These are phyloP conservation scores for Bocquillonia castaneifolia DNA, from an alignment of 441 rosid species.

Conservation along the genomic window DNA sequence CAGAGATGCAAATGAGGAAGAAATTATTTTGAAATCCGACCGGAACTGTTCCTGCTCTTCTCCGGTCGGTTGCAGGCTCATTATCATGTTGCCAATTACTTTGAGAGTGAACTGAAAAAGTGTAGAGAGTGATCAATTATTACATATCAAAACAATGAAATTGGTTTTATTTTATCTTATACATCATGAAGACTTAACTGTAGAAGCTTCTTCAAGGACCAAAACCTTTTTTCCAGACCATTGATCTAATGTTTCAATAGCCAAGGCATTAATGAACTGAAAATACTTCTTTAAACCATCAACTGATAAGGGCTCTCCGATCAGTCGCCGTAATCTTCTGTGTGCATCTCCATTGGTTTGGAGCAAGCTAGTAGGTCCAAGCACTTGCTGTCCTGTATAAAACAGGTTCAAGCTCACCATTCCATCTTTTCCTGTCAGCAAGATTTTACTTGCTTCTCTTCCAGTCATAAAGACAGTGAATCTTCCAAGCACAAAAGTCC, in stretches of 20 bases:
- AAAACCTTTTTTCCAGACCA: conserved; percentile 42
- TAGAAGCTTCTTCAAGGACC: conserved; percentile 63
- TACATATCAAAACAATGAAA: background rate
- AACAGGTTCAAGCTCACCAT: conserved; percentile 65
- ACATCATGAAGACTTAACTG: conserved; percentile 45
- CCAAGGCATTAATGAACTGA: conserved; percentile 46
- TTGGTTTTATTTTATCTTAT: background rate
- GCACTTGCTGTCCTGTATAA: conserved; percentile 60
- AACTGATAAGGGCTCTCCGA: conserved; percentile 52
- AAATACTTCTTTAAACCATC: conserved; percentile 59
- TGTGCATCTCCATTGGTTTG: conserved; percentile 55
- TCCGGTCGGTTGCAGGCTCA: conserved; percentile 60
- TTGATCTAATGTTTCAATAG: conserved; percentile 42
- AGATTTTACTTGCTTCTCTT: conserved; percentile 56
- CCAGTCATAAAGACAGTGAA: conserved; percentile 54
- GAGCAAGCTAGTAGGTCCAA: conserved; percentile 59
- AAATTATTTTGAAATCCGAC: conserved; percentile 54
- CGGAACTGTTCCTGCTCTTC: conserved; percentile 60
- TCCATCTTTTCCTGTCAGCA: conserved; percentile 68
- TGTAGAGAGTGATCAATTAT: background rate
- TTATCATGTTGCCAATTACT: conserved; percentile 63
- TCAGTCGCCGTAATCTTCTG: conserved; percentile 50
- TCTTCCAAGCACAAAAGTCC: conserved; percentile 50
- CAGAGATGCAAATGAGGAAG: conserved; percentile 56
- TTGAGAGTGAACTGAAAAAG: conserved; percentile 55